Percentiles rank a stretch among this genome's conserved stretches.
phyloP scores from a whole-genome alignment of 192 early-diverging fungal species.

The Coemansia aciculifera region DNA sequence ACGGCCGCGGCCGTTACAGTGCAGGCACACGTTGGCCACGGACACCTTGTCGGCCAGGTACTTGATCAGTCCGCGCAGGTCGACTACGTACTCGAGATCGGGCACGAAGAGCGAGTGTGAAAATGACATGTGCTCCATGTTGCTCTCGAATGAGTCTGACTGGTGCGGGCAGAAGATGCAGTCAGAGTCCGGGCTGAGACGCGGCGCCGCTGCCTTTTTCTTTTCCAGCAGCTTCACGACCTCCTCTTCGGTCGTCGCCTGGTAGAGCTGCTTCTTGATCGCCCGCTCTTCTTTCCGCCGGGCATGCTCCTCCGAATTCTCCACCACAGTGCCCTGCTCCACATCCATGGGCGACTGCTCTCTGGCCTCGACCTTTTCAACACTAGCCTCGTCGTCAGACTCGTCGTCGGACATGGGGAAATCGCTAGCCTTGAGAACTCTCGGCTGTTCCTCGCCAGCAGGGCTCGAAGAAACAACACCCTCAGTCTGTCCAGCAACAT shows the following conservation, averaged over 20 bases:
- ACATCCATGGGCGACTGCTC: slow-evolving; percentile 10
- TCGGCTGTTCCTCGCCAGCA: slow-evolving; percentile 13
- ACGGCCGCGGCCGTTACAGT: slow-evolving; percentile 90
- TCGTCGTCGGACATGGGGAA: slow-evolving; percentile 54
- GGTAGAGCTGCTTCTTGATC: slow-evolving; percentile 45
- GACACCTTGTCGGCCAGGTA: slow-evolving; percentile 95
- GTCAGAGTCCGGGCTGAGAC: slow-evolving; percentile 67
- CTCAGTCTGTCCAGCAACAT: neutral
- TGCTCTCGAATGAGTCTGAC: slow-evolving; percentile 64
- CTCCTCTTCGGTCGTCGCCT: slow-evolving; percentile 59
- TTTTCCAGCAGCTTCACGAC: slow-evolving; percentile 76
- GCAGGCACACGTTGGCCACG: slow-evolving; percentile 93
- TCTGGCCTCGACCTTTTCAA: slow-evolving; percentile 7
- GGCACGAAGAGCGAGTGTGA: slow-evolving; percentile 96
- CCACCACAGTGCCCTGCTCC: slow-evolving; percentile 5
- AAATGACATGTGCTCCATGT: slow-evolving; percentile 90
- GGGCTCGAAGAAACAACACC: neutral
- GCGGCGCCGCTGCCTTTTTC: slow-evolving; percentile 71
- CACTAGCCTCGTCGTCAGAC: slow-evolving; percentile 22
- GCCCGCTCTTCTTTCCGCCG: slow-evolving; percentile 43
- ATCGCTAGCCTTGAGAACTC: slow-evolving; percentile 33
- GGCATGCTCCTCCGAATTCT: slow-evolving; percentile 25
- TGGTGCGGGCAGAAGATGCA: slow-evolving; percentile 91
- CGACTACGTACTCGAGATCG: slow-evolving; percentile 90
- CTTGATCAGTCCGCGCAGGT: slow-evolving; percentile 82